Evolutionary conservation across 1,284 basidiomycete genomes (phyloP), one percentile per base, ranked within the genome.

Genomic region (Microbotryum saponariae): DNA sequence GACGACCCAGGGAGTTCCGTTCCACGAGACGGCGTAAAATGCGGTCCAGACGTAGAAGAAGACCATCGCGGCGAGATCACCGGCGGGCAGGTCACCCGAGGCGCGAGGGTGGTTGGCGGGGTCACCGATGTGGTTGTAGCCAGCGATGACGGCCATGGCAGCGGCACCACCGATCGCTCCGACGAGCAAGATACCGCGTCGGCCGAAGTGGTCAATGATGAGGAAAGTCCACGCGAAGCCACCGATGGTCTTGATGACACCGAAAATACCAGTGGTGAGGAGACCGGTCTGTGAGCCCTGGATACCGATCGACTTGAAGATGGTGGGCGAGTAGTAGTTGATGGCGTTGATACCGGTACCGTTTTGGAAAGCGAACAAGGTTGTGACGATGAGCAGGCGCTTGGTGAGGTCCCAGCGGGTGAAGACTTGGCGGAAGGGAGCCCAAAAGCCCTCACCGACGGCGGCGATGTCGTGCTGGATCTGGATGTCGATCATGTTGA

Each of bases 311-410:
- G 78, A 77, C 25, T 77, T 76, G 75, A 80, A 79, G 57, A 76
- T 71, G 14, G 75, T 75, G 1, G 88, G 88, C 4, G 87, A 85
- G 71, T 89, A 89, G 75, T 89, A 89, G 57, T 81, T 82, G 67
- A 87, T 83, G 1, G 78, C 79, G 71, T 82, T 82, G 71, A 81
- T 80, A 18, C 65, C 65, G 8, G 55, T 63, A 8, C 56, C 58
- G 53, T 58, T 58, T 52, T 68, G 64, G 46, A 58, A 65, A 16
- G 63, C 46, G 66, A 66, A 64, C 29, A 63, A 44, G 31, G 61
- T 51, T 8, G 75, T 86, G 58, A 83, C 54, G 54, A 63, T 58
- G 47, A 63, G 52, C 48, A 58, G 57, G 37, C 54, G 54, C 14
- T 29, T 37, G 58, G 54, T 49, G 33, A 63, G 54, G 54, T 56